phyloP scores from a whole-genome alignment of 305 asterid species.

The Rubia tinctorum region DNA sequence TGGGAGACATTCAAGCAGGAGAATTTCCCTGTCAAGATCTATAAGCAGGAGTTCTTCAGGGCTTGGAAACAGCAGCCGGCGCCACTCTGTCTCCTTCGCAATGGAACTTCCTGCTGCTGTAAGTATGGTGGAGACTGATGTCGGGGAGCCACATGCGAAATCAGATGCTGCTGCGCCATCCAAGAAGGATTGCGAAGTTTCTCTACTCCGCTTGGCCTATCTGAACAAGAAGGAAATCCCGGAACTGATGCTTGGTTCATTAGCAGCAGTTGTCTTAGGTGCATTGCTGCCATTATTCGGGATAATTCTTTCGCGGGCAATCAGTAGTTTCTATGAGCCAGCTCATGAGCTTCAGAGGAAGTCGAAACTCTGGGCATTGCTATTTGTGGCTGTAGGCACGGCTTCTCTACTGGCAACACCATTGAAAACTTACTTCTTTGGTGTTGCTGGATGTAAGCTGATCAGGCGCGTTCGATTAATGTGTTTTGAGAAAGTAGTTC shows the following conservation, averaged over 20 bases:
- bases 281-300: constrained; percentile 57
- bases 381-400: constrained; percentile 47
- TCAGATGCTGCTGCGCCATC: constrained; percentile 14
- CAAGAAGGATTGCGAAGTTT: constrained; percentile 3
- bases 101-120: constrained; percentile 15
- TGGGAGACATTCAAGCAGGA: constrained; percentile 23
- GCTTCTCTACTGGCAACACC: constrained; percentile 49
- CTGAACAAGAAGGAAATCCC: constrained; percentile 50
- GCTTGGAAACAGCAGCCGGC: constrained; percentile 20
- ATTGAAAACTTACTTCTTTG: constrained; percentile 40
- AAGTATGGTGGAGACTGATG: constrained; percentile 9
- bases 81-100: constrained; percentile 23
- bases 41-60: constrained; percentile 27
- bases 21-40: constrained; percentile 23
- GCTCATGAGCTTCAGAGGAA: constrained; percentile 41
- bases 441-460: constrained; percentile 35
- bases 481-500: constrained; percentile 45
- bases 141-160: not conserved
- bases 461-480: constrained; percentile 49
- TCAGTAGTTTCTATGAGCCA: constrained; percentile 51
- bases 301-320: constrained; percentile 41
- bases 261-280: constrained; percentile 56
- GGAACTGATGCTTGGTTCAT: constrained; percentile 44
- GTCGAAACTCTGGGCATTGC: constrained; percentile 58
- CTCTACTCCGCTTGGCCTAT: constrained; percentile 47